Base-by-base conservation (phyloP, 164 flowering plant genomes). In the Pachysandra terminalis region DNA sequence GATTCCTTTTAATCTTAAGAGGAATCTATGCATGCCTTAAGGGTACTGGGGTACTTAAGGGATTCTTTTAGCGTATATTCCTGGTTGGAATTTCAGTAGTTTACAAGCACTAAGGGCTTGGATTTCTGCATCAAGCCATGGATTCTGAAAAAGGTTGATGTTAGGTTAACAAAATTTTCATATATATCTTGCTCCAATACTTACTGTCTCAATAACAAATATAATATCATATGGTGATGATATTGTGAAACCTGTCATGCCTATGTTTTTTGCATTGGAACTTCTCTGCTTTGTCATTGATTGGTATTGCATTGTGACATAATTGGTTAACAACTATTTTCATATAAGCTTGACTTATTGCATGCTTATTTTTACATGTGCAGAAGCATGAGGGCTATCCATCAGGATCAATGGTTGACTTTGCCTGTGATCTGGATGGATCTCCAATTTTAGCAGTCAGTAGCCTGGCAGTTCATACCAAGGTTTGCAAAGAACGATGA, bases 341-440 rank as follows among this genome's bases (percentile, higher is more conserved):
- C 15, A 21, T 22, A 10, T 60, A 15, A 12, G 53, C 28, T 51
- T 19, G 25, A 48, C n/a, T 70, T 64, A 52, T 32, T 71, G 35
- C 54, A 53, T 49, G 49, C 48, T 65, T 21, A 19, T 35, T 63
- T 75, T 74, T 51, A 17, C 37, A 19, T 71, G 9, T 77, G 76
- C 90, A 90, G 98, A 90, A 89, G 74, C 62, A 83, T 71, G 88
- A 84, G 68, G 93, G 95, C 25, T 89, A 90, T 75, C 98, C 96
- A 45, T 91, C 96, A n/a, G 96, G 91, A 0, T 90, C 98, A 25
- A 85, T 91, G 92, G 96, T 94, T 67, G 97, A 95, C 81, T 91
- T 85, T 81, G 93, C 98, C 21, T 95, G 96, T 79, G 97, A 91
- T 81, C 72, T 65, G 0, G 81, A 84, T 81, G 98, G 98, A 63